Evolutionary conservation across 2,329 filamentous ascomycete genomes (phyloP).

Genomic region (Diplodia seriata): DNA sequence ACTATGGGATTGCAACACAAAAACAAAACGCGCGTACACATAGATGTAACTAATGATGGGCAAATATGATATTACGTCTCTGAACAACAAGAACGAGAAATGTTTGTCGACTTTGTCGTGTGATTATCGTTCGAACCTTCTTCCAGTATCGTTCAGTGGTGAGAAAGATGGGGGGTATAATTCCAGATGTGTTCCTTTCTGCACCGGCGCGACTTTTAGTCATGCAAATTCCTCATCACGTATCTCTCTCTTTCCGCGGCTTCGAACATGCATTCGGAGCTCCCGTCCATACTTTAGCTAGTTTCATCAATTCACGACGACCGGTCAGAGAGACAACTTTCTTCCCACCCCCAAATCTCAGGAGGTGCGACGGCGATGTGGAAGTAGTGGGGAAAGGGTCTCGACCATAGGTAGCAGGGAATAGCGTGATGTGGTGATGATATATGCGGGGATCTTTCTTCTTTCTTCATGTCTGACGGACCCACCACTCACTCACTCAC

Average conservation of each 20-base stretch:
- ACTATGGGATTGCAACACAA: too few species aligned
- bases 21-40: background rate
- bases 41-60: background rate
- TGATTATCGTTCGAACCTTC: background rate
- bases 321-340: background rate
- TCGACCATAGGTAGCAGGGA: background rate
- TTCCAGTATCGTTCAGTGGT: too few species aligned
- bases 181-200: too few species aligned
- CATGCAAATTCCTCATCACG: background rate
- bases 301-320: background rate
- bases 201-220: background rate
- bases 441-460: background rate
- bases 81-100: background rate
- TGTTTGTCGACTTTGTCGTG: background rate
- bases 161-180: too few species aligned
- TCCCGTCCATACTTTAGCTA: background rate
- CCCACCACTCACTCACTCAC: too few species aligned
- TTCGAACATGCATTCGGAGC: too few species aligned
- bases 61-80: background rate
- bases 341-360: too few species aligned
- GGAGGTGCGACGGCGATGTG: too few species aligned
- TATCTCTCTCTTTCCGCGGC: background rate
- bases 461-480: too few species aligned
- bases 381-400: background rate
- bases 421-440: background rate